Base-by-base conservation (phyloP, 306 rosid genomes). In the Gynostemma pentaphyllum region DNA sequence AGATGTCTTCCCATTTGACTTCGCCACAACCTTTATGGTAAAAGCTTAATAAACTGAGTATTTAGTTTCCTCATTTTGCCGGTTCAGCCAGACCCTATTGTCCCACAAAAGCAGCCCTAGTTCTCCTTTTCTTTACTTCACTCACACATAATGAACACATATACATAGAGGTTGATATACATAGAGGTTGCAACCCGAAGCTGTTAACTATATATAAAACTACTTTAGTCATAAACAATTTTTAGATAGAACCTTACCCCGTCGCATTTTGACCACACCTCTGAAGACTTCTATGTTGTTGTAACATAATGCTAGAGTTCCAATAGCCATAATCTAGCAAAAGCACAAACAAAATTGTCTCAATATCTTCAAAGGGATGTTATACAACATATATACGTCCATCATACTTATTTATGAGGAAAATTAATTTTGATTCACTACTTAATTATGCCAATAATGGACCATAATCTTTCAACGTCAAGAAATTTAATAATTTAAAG, bases 191-290 rank as follows among this genome's bases (percentile, higher is more conserved):
- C n/a, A n/a, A n/a, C n/a, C n/a, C n/a, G n/a, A n/a, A n/a, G n/a
- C n/a, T n/a, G n/a, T n/a, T n/a, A n/a, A n/a, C n/a, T n/a, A n/a
- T n/a, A n/a, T n/a, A n/a, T n/a, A n/a, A n/a, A n/a, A n/a, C n/a
- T n/a, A n/a, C n/a, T n/a, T n/a, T n/a, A n/a, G n/a, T n/a, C n/a
- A n/a, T n/a, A n/a, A n/a, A n/a, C 8, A 39, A 72, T 40, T 40
- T 24, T 61, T 41, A 59, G 45, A 75, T 46, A 50, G 42, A 66
- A 73, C 60, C 81, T 79, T 76, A 92, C 99, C 99, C 21, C 99
- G 88, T 82, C 99, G 83, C 96, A 92, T 76, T 83, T 92, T 92
- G 60, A 92, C 96, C 23, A 92, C 96, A 65, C 96, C 95, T 84
- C 95, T 79, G 87, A 92, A 92, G 79, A 92, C 83, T 70, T 79